Base-by-base conservation (phyloP, 768 basidiomycete species). In the Mycena amicta region DNA sequence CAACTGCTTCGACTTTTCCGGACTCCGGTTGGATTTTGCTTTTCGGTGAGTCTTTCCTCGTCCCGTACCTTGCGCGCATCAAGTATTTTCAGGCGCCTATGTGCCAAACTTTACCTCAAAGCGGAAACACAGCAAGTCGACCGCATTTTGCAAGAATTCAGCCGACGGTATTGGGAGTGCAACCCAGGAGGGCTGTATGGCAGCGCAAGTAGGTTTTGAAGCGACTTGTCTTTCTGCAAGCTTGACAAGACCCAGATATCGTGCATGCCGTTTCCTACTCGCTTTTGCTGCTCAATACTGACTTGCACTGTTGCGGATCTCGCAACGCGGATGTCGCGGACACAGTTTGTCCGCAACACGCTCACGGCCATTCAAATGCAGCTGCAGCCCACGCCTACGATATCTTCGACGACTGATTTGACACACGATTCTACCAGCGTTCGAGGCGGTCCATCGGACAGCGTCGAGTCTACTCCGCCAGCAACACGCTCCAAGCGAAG, bases 51-150 rank as follows among this genome's bases (percentile, higher is more conserved):
- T 60, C 30, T 52, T 41, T 45, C 45, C 30, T 26, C 65, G 58
- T 20, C 5, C 25, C 18, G 33, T 49, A 27, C 52, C 33, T 25
- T 33, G 41, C 18, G 22, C 25, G 23, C 52, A n/a, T 56, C 50
- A 63, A 41, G 31, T 47, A 41, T 39, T 58, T 25, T 20, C 65
- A 95, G 95, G 60, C 88, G 87, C 23, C 76, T 99, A 12, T 98
- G 95, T 70, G 87, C 88, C 13, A 97, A 96, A 71, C 81, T 99
- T 2, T 98, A 84, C 71, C 82, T 99, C 58, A 95, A 94, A 72
- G 97, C 88, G 1, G 97, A 99, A 72, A 96, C 96, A 0, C 97
- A 99, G 69, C 95, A 98, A 75, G 90, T 99, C 41, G 97, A 98
- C 71, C 88, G 97, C 41, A 98, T 99, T 60, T 80, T 99, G 4